Percentiles rank a stretch among this genome's conserved stretches.
These are phyloP conservation scores for Crithidia thermophila DNA, from an alignment of 208 protist species.

Conservation along the genomic window DNA sequence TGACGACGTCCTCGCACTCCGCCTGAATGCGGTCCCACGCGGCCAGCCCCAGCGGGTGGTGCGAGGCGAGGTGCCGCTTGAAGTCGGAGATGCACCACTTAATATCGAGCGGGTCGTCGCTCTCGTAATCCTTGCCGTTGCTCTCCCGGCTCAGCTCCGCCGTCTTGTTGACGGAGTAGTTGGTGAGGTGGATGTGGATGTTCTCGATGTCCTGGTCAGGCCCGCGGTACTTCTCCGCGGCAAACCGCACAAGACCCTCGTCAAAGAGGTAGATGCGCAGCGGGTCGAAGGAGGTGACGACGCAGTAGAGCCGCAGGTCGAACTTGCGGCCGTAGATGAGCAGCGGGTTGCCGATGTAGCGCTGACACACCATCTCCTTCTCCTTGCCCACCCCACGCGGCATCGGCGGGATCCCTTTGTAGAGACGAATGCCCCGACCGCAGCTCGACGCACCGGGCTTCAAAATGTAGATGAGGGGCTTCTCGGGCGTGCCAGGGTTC, in stretches of 20 bases:
- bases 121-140: constrained; percentile 64
- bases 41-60: constrained; percentile 46
- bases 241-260: constrained; percentile 96
- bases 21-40: constrained; percentile 73
- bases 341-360: constrained; percentile 94
- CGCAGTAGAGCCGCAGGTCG: constrained; percentile 95
- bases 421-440: constrained; percentile 85
- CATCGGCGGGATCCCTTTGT: constrained; percentile 72
- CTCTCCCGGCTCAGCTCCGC: constrained; percentile 69
- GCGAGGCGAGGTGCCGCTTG: constrained; percentile 54
- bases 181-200: constrained; percentile 96
- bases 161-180: constrained; percentile 97
- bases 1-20: constrained; percentile 83
- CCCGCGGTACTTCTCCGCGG: constrained; percentile 91
- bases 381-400: constrained; percentile 30
- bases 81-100: constrained; percentile 91
- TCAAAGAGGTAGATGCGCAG: constrained; percentile 93
- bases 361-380: constrained; percentile 88
- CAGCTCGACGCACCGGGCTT: constrained; percentile 91
- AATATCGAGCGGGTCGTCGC: constrained; percentile 83
- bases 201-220: constrained; percentile 79
- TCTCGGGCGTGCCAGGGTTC: constrained; percentile 56
- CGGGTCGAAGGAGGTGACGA: constrained; percentile 91
- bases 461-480: constrained; percentile 86
- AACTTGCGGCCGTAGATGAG: constrained; percentile 95